phyloP scores from a whole-genome alignment of 2,329 filamentous ascomycete genomes.

The Neonectria faginata region DNA sequence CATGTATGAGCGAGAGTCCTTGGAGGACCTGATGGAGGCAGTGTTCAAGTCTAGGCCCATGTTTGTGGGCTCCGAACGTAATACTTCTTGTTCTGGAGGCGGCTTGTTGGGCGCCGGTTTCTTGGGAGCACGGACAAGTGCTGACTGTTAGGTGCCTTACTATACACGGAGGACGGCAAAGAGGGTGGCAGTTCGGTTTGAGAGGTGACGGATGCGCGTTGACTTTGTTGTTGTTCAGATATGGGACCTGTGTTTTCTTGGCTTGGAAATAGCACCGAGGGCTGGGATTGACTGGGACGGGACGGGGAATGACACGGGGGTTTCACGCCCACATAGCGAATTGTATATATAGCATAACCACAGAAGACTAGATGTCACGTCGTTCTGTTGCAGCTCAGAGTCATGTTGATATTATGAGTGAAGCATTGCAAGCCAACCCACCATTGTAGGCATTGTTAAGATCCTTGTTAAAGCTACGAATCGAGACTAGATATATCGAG shows the following conservation, averaged over 20 bases:
- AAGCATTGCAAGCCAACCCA: not conserved
- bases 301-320: not conserved
- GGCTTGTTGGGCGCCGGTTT: conserved; percentile 15
- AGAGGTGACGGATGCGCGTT: conserved; percentile 8
- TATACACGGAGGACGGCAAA: conserved; percentile 7
- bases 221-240: conserved; percentile 10
- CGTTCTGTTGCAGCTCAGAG: not conserved
- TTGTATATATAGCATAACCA: conserved; percentile 15
- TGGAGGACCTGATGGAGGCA: conserved; percentile 9
- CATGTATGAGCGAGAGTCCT: not conserved
- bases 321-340: conserved; percentile 6
- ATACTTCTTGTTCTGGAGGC: conserved; percentile 18
- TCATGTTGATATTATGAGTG: not conserved
- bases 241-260: conserved; percentile 15
- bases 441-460: not conserved
- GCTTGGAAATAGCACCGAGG: conserved; percentile 11
- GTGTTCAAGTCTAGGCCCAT: conserved; percentile 6
- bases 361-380: conserved; percentile 1
- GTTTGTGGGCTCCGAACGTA: conserved; percentile 14
- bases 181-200: conserved; percentile 7
- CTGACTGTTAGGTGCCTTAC: conserved; percentile 12
- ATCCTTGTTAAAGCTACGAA: not conserved
- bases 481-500: no score
- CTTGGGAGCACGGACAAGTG: conserved; percentile 7
- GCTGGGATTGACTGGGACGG: conserved; percentile 2